Evolutionary conservation across 225 moss, liverwort and hornwort species (phyloP), one percentile per base, ranked within the genome.

Genomic region (Marchantia paleacea): DNA sequence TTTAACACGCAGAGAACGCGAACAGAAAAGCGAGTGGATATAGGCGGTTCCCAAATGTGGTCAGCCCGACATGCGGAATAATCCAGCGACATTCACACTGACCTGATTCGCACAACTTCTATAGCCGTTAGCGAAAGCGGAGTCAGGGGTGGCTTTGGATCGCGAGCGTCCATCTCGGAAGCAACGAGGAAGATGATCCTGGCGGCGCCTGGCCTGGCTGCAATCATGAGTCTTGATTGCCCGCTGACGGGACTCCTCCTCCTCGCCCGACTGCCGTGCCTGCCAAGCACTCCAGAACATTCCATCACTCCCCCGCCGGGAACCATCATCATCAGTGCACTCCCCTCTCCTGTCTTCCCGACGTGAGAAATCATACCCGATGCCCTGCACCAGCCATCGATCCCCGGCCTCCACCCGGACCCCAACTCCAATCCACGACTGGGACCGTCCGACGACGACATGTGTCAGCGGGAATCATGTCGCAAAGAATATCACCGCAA

Each of bases 71-170:
- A 55, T 4, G 16, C 55, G 12, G 58, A 55, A 55, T 12, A 12
- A 55, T 55, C 55, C 55, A 12, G 5, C 7, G 7, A 55, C 55
- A 12, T 61, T 19, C 60, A 77, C 28, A 80, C 80, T 2, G 77
- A 61, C 9, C 64, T 39, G 13, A 4, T 82, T 31, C 76, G 28
- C 30, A 15, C 68, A 30, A 0, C 11, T 70, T 70, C 69, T 0
- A 49, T 70, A 70, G 69, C 69, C 69, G 69, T 70, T 70, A 70
- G 19, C 15, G 69, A 69, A 69, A 39, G 10, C 19, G 20, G 69
- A 39, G 57, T 7, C 7, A 8, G 69, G 48, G 19, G 9, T 8
- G 7, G 66, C 66, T n/a, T n/a, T n/a, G n/a, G 30, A 70, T 70
- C 69, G 39, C 12, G 7, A 48, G 20, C 69, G 69, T 70, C 69